These are phyloP conservation scores for Acanthamoeba castellanii DNA, from an alignment of 208 protist genomes.

Conservation along the genomic window DNA sequence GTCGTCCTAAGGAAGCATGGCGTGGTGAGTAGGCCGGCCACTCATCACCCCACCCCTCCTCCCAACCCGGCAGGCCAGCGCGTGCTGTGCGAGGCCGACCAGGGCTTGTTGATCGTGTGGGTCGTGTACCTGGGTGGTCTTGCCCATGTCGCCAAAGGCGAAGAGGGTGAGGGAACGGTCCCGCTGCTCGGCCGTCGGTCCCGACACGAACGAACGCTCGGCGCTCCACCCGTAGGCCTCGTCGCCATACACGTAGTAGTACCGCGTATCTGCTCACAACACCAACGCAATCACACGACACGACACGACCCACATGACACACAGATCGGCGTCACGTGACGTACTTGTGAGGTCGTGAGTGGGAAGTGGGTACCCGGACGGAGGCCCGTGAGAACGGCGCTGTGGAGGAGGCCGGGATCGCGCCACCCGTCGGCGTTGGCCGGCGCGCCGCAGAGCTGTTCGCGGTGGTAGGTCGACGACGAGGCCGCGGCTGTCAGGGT, in stretches of 20 bases:
- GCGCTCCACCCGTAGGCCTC: neutral
- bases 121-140: neutral
- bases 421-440: neutral
- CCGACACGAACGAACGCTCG: slow-evolving; percentile 1
- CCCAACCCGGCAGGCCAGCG: no score
- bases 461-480: neutral
- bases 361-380: neutral
- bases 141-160: slow-evolving; percentile 24
- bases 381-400: neutral
- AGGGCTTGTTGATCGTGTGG: no score
- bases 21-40: no score
- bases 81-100: no score
- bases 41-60: no score
- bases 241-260: slow-evolving; percentile 25
- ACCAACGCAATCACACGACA: neutral
- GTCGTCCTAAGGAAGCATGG: no score
- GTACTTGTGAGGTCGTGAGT: no score
- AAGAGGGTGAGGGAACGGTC: neutral
- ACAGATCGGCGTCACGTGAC: no score
- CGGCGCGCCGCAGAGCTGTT: neutral
- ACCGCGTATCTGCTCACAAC: neutral
- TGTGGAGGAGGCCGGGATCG: slow-evolving; percentile 5
- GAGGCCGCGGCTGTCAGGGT: no score
- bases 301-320: no score
- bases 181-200: neutral